Base-by-base conservation (phyloP, 306 rosid species). In the Sechiopsis laciniata region DNA sequence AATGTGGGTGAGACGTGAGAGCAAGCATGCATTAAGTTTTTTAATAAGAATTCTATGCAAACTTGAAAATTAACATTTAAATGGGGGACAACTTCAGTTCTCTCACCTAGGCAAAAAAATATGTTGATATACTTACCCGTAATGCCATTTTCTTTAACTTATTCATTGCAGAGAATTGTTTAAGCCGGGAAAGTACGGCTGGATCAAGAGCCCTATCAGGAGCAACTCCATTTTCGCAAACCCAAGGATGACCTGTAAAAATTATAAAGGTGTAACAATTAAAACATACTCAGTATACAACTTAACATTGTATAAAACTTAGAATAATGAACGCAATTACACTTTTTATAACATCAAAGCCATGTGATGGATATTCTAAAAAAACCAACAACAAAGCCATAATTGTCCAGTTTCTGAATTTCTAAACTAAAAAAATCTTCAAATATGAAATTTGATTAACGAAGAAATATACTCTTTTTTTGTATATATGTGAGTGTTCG, bases 171-270 rank as follows among this genome's bases (percentile, higher is more conserved):
- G 99, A 95, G 81, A 95, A 95, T 81, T 83, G 90, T 84, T 95
- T 95, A 82, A 95, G 97, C 82, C 99, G 99, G 78, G 97, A 95
- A 80, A 95, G 90, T 66, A 95, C 99, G 65, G 99, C 99, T 64
- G 99, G 90, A 82, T 95, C 99, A 37, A 95, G 79, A 68, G 99
- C 84, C 78, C 93, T 88, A 82, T 95, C 99, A 67, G 99, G 99
- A 80, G 99, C 99, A 85, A 91, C 99, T 77, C 99, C 99, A 81
- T 95, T 89, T 88, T 95, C 93, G 48, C 99, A 85, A 84, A 95
- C 88, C 99, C 99, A 95, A 73, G 99, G 99, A 84, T 95, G 99
- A 77, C 99, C 99, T 95, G 74, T 59, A 79, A 64, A 82, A 74
- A 78, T 35, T 24, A 69, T 56, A 59, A 82, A 71, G 21, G 35